Conservation (phyloP, 441 rosid species). For the Biscutella laevigata region DNA sequence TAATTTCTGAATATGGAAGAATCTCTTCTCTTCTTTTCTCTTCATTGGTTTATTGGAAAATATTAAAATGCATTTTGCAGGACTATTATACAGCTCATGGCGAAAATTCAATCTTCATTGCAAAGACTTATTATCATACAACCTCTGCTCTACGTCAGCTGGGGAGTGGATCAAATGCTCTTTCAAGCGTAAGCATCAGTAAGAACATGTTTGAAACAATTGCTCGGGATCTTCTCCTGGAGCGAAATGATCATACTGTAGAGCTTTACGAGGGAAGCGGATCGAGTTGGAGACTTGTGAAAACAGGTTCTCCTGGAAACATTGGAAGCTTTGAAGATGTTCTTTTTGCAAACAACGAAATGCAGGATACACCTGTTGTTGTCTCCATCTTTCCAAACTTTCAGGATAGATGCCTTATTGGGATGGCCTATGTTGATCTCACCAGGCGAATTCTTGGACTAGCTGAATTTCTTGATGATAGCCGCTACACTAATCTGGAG, state of each 20-base stretch:
- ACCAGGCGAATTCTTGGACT: conserved; percentile 70
- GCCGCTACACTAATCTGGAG: conserved; percentile 83
- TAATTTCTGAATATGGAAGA: neutral
- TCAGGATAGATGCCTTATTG: conserved; percentile 65
- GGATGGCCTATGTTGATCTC: conserved; percentile 79
- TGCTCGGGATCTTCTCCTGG: conserved; percentile 80
- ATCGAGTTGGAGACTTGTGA: conserved; percentile 81
- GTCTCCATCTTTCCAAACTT: conserved; percentile 60
- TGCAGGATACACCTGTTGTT: conserved; percentile 89
- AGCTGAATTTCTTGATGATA: conserved; percentile 92
- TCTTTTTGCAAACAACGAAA: conserved; percentile 85
- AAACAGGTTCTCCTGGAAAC: conserved; percentile 88
- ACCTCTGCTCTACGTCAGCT: conserved; percentile 60
- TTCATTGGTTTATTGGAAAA: neutral
- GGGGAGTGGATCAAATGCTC: conserved; percentile 61
- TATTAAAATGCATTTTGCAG: conserved; percentile 32
- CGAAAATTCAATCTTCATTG: conserved; percentile 73
- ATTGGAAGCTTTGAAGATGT: conserved; percentile 93
- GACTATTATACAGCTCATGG: conserved; percentile 86
- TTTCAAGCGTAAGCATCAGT: conserved; percentile 77
- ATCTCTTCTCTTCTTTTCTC: neutral
- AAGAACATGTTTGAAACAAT: conserved; percentile 87
- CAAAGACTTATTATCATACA: conserved; percentile 84
- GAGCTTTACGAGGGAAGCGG: conserved; percentile 94
- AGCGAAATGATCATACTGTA: conserved; percentile 79